A percentile compares a stretch with the other conserved stretches of the same genome.
These are phyloP conservation scores for Solanum ahanhuiri DNA, from an alignment of 257 asterid genomes.

Conservation along the genomic window DNA sequence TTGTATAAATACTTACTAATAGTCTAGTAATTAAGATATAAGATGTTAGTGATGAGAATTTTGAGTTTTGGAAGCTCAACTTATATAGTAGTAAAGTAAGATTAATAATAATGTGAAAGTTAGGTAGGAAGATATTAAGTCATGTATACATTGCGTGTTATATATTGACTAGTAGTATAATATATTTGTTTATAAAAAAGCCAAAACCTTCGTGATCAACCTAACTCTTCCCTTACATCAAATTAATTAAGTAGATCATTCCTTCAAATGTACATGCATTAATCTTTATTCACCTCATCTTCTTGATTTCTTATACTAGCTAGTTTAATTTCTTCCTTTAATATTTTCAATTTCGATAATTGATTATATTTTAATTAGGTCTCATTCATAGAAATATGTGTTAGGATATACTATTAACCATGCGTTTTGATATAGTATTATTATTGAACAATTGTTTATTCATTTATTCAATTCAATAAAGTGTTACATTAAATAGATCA, in stretches of 20 bases:
- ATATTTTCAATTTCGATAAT: not conserved
- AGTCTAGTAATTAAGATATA: not conserved
- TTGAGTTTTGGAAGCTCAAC: not conserved
- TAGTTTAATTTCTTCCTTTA: not conserved
- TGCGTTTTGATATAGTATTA: too few species aligned
- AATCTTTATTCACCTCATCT: not conserved
- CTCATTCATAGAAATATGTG: not conserved
- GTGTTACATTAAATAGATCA: too few species aligned
- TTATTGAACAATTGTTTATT: too few species aligned
- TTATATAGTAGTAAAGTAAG: not conserved
- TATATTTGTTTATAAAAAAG: not conserved
- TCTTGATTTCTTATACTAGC: not conserved
- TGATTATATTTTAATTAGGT: not conserved
- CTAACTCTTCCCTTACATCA: slow-evolving; percentile 6
- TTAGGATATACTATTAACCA: too few species aligned
- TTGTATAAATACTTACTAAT: not conserved
- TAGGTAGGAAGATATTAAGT: not conserved
- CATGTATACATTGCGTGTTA: not conserved
- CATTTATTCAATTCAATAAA: too few species aligned
- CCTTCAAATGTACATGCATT: not conserved
- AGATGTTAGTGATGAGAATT: not conserved
- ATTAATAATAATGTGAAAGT: not conserved
- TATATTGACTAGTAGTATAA: not conserved
- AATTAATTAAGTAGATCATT: not conserved
- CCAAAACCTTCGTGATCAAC: slow-evolving; percentile 11